A percentile compares a stretch with the other conserved stretches of the same genome.
These are phyloP conservation scores for Phaeosphaeria sp. DNA, from an alignment of 2,329 filamentous ascomycete species.

Conservation along the genomic window DNA sequence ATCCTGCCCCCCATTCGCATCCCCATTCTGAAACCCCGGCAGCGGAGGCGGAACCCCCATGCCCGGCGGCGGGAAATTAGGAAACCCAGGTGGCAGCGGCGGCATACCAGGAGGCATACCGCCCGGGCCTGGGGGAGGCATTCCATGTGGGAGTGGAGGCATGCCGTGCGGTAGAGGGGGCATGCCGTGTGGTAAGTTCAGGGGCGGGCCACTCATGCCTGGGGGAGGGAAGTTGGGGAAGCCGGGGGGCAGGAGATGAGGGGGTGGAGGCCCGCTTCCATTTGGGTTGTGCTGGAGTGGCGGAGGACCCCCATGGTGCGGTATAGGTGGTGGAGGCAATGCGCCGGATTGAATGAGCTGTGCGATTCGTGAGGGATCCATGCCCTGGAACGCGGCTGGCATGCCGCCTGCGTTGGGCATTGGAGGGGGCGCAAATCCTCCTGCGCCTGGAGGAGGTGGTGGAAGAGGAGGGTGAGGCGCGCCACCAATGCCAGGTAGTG, in stretches of 20 bases:
- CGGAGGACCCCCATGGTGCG: constrained; percentile 31
- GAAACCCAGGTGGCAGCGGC: not conserved
- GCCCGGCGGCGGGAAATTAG: not conserved
- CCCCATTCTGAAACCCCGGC: constrained; percentile 35
- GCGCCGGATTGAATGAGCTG: constrained; percentile 44
- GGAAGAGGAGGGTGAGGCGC: constrained; percentile 37
- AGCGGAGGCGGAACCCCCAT: constrained; percentile 5
- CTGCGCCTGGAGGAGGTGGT: constrained; percentile 39
- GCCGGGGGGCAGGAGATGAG: constrained; percentile 29
- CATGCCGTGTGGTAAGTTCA: constrained; percentile 9
- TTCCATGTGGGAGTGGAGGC: constrained; percentile 17
- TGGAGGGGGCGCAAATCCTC: constrained; percentile 21
- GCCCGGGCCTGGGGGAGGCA: constrained; percentile 17
- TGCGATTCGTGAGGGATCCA: constrained; percentile 40
- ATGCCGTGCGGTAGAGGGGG: constrained; percentile 15
- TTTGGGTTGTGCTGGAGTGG: constrained; percentile 8
- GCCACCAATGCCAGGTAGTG: constrained; percentile 57
- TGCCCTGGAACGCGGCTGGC: constrained; percentile 26
- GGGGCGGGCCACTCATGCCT: constrained; percentile 16
- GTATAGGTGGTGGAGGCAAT: constrained; percentile 46
- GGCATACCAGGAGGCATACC: constrained; percentile 10
- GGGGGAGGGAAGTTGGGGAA: constrained; percentile 15
- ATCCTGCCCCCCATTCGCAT: constrained; percentile 31
- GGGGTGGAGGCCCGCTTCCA: constrained; percentile 22
- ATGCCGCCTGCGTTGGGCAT: constrained; percentile 18